phyloP scores from a whole-genome alignment of 257 asterid genomes.

The Cinchona pubescens region DNA sequence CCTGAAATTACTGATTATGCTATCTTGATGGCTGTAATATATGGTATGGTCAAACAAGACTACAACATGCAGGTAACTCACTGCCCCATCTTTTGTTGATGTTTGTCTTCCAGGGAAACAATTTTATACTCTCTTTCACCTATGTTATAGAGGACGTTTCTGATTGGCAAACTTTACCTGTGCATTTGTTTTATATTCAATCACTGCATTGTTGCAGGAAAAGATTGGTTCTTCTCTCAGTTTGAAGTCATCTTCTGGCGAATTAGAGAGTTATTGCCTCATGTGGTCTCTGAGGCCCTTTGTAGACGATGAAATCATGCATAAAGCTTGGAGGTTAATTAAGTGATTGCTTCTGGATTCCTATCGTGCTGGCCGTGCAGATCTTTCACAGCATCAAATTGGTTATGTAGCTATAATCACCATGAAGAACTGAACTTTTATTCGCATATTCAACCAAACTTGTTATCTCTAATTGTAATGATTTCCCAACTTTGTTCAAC shows the following conservation, averaged over 20 bases:
- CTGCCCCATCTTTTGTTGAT: background rate
- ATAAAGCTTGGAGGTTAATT: conserved; percentile 60
- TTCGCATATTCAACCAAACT: too few species aligned
- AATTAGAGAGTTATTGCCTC: conserved; percentile 70
- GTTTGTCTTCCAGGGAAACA: background rate
- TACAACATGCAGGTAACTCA: conserved; percentile 73
- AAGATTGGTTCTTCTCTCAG: conserved; percentile 56
- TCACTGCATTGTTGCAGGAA: conserved; percentile 55
- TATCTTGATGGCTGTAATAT: conserved; percentile 54
- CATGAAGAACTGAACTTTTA: background rate
- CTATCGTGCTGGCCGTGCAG: too few species aligned
- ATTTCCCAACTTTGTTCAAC: background rate
- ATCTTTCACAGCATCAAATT: background rate
- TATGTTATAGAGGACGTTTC: background rate
- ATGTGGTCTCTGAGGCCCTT: conserved; percentile 90
- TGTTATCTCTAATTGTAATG: too few species aligned
- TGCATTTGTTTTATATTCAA: conserved; percentile 2
- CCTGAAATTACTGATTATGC: conserved; percentile 52
- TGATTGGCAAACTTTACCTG: background rate
- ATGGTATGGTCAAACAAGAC: conserved; percentile 72
- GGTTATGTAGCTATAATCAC: background rate
- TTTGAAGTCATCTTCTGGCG: conserved; percentile 58
- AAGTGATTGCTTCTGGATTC: conserved; percentile 4
- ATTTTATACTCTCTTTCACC: background rate
- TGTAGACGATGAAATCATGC: conserved; percentile 64